These are phyloP conservation scores for Monilinia aucupariae DNA, from an alignment of 2,329 filamentous ascomycete genomes.

Conservation along the genomic window DNA sequence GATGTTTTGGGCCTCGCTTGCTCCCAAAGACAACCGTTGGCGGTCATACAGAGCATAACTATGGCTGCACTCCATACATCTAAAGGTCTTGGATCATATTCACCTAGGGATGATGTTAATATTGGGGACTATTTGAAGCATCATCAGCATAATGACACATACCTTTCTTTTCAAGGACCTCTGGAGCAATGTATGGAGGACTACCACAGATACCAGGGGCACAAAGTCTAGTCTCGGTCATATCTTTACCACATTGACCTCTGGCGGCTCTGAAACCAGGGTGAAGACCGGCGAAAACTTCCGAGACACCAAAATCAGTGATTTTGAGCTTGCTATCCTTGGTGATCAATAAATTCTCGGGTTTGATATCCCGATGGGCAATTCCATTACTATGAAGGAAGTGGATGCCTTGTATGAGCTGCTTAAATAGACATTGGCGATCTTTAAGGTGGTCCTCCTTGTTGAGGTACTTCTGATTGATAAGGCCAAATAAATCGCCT, in stretches of 20 bases:
- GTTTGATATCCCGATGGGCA: slow-evolving; percentile 85
- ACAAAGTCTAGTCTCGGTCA: slow-evolving; percentile 66
- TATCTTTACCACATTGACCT: slow-evolving; percentile 67
- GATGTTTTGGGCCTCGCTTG: slow-evolving; percentile 51
- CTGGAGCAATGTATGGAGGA: slow-evolving; percentile 80
- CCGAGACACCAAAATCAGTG: slow-evolving; percentile 84
- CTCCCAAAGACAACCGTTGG: slow-evolving; percentile 68
- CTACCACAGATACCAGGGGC: slow-evolving; percentile 78
- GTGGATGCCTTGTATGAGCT: slow-evolving; percentile 73
- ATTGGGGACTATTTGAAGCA: slow-evolving; percentile 1
- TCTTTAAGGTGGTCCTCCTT: slow-evolving; percentile 59
- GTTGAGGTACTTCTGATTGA: slow-evolving; percentile 65
- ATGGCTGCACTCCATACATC: slow-evolving; percentile 86
- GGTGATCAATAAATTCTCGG: slow-evolving; percentile 78
- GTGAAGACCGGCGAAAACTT: slow-evolving; percentile 77
- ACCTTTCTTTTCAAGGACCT: slow-evolving; percentile 65
- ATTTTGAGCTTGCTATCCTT: slow-evolving; percentile 81
- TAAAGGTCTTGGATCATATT: slow-evolving; percentile 69
- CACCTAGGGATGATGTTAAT: slow-evolving; percentile 33
- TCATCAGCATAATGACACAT: slow-evolving; percentile 25
- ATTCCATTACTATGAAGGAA: slow-evolving; percentile 81
- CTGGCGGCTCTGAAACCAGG: slow-evolving; percentile 69
- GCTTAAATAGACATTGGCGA: slow-evolving; percentile 82
- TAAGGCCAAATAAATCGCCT: slow-evolving; percentile 72
- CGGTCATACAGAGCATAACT: slow-evolving; percentile 72